Conservation (phyloP, 345 rosid genomes). For the Linum lewisii region DNA sequence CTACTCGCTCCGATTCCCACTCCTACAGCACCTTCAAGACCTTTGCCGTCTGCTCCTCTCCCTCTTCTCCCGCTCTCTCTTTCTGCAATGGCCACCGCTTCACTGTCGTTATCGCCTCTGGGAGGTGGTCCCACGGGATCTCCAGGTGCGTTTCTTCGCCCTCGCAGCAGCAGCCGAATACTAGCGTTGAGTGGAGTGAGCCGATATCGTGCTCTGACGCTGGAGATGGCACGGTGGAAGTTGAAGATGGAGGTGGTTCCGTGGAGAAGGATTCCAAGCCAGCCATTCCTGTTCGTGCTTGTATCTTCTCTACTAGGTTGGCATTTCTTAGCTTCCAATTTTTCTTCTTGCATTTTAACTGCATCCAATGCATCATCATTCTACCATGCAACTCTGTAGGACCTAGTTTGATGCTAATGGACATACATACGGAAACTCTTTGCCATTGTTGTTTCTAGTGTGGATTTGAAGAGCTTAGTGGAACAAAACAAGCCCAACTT, state of each 20-base stretch:
- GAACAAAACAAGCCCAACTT: conserved; percentile 74
- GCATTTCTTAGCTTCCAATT: neutral
- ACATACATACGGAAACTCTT: neutral
- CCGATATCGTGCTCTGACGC: conserved; percentile 10
- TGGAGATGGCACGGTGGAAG: conserved; percentile 3
- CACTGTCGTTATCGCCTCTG: neutral
- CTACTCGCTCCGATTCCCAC: neutral
- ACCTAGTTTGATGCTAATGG: too few species aligned
- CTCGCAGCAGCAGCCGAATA: conserved; percentile 11
- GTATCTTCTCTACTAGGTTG: conserved; percentile 80
- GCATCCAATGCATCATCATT: neutral
- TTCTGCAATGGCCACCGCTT: neutral
- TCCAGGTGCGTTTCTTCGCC: conserved; percentile 16
- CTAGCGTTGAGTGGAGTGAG: conserved; percentile 17
- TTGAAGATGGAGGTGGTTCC: neutral
- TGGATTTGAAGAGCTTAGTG: conserved; percentile 79
- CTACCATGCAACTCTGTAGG: neutral
- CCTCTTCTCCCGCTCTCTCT: neutral
- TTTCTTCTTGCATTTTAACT: neutral
- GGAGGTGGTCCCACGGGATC: neutral
- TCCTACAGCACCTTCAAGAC: neutral
- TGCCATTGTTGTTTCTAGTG: conserved; percentile 37
- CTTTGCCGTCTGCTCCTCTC: neutral
- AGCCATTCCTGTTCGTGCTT: conserved; percentile 82
- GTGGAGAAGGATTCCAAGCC: conserved; percentile 35